Base-by-base conservation (phyloP, 352 stramenopile genomes). In the Thalassiosira exigua region DNA sequence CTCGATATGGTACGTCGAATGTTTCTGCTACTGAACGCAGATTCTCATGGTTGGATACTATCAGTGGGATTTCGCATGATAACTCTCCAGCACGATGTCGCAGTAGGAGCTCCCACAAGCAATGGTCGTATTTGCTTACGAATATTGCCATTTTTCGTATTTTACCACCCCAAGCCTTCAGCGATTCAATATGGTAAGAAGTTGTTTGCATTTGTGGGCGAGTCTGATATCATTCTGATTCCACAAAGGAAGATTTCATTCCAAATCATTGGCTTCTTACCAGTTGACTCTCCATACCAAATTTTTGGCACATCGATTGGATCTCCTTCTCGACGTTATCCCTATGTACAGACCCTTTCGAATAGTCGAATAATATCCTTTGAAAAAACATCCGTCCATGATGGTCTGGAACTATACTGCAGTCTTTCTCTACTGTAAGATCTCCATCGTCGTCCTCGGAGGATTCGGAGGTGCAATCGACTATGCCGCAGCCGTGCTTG, bases 81-180 rank as follows among this genome's bases (percentile, higher is more conserved):
- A 95, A 56, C 73, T 95, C 91, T 41, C 81, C 59, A 7, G 88
- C 89, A 7, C 73, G 75, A 62, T 95, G 91, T 57, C 91, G 56
- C 24, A 95, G 68, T 21, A 95, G 72, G 19, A 95, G 73, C 70
- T 95, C 91, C 87, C 91, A 95, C 9, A 90, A 39, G 58, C 85
- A 90, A 56, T 92, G 87, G 69, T 93, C 87, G 46, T 92, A 89
- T 69, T 93, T 93, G 19, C 76, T 89, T 3, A 93, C 87, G 64
- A 93, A 86, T 27, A 93, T 87, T 41, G 76, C 76, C 4, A 93
- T 62, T 53, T 75, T 82, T 22, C 69, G 73, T 24, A 30, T 44
- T 36, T 54, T 68, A 54, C 90, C 81, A 24, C 87, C 71, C 81
- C 81, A 92, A 73, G 70, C 86, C 66, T 69, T n/a, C n/a, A n/a